Percentiles rank a stretch among this genome's conserved stretches.
Evolutionary conservation across 768 basidiomycete species (phyloP).

Genomic region (Dentipellis fragilis): DNA sequence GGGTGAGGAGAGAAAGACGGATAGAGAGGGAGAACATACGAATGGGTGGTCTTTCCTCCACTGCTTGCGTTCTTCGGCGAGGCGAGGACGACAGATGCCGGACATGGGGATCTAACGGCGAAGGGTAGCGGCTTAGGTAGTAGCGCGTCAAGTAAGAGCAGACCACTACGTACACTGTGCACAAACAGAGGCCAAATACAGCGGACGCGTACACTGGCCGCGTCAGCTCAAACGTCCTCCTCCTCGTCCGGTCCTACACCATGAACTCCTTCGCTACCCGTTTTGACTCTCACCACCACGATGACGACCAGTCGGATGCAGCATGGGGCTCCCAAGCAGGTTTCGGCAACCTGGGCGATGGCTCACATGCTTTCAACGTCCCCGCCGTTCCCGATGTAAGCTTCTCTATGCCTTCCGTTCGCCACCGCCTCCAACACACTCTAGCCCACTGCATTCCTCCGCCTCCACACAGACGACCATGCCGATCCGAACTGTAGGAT

Average conservation of each 20-base stretch:
- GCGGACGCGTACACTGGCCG: conserved; percentile 12
- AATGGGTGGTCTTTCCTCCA: conserved; percentile 99
- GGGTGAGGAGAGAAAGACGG: background rate
- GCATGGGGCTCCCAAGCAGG: conserved; percentile 81
- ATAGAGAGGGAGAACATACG: conserved; percentile 39
- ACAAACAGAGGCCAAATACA: conserved; percentile 7
- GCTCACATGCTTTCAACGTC: conserved; percentile 55
- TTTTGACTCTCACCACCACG: conserved; percentile 63
- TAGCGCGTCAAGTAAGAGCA: too few relatives aligned
- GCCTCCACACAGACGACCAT: conserved; percentile 90
- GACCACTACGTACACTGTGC: too few relatives aligned
- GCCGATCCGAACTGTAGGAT: conserved; percentile 92
- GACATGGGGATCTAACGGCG: conserved; percentile 41
- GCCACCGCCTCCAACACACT: background rate
- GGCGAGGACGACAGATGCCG: conserved; percentile 85
- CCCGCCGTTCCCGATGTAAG: conserved; percentile 73
- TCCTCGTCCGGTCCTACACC: conserved; percentile 19
- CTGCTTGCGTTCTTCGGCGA: conserved; percentile 95
- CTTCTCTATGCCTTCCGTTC: conserved; percentile 6
- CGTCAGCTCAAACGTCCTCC: conserved; percentile 9
- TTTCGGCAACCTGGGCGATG: conserved; percentile 64
- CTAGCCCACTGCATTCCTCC: conserved; percentile 85
- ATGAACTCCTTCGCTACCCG: conserved; percentile 68
- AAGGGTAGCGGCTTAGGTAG: too few relatives aligned
- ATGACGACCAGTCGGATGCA: conserved; percentile 49